Evolutionary conservation across 192 early-diverging fungal species (phyloP), one percentile per base, ranked within the genome.

Genomic region (Coemansia sp.): DNA sequence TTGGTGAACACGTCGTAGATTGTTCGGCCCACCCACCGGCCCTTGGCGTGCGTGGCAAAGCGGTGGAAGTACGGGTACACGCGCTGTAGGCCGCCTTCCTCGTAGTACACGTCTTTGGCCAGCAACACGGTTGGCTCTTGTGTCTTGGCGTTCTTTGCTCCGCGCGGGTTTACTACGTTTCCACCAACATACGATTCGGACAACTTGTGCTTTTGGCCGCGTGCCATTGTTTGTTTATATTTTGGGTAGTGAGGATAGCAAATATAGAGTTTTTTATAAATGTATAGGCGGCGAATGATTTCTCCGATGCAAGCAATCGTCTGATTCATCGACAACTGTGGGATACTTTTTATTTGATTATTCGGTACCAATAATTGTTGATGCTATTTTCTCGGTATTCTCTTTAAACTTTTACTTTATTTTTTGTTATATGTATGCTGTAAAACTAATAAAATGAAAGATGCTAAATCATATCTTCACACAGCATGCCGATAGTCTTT

Each of bases 61-160:
- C 85, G 82, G 66, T 86, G 93, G 67, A 83, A 87, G 72, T 97
- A 98, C 1, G 96, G 96, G 32, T 75, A 69, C 8, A 98, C 90
- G 9, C 71, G 65, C 60, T 72, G 73, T 17, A 81, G 48, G 0
- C 72, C 68, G 19, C 37, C 58, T 6, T 63, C 57, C 35, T 70
- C 68, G 23, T 67, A 79, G 65, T 73, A 79, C 1, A 79, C 27
- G 25, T 66, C 66, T 7, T 9, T 45, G 51, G 64, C 63, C 2
- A 32, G 6, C 2, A 35, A 9, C n/a, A 23, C 12, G 27, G 58
- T 51, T 55, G 52, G 35, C 58, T 55, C n/a, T 29, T 60, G 47
- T 37, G 56, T 58, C 12, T 58, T 58, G 21, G 56, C 56, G 37
- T 39, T 39, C 56, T 58, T 58, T 58, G 56, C 22, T 6, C 56